Evolutionary conservation across 2,329 filamentous ascomycete genomes (phyloP), one percentile per base, ranked within the genome.

Genomic region (Alternaria rosae): DNA sequence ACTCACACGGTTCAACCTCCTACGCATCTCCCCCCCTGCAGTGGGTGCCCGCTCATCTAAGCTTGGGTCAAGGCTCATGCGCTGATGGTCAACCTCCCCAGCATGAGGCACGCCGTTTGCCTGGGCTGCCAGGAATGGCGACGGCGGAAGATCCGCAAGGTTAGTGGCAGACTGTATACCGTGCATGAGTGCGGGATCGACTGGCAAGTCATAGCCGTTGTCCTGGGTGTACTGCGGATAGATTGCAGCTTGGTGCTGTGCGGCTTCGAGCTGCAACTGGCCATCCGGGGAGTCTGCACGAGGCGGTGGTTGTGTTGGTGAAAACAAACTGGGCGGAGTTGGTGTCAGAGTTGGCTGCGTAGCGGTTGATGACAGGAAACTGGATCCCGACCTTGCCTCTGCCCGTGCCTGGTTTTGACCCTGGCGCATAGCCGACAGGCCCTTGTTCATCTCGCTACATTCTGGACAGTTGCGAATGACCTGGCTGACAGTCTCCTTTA

Each of bases 401-500:
- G 54, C 59, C 23, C 61, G 59, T 32, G 57, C 57, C 38, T 62
- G 58, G 30, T 57, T 69, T 42, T 72, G 71, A 9, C 64, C 70
- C 38, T 68, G 62, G 13, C 75, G 72, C 62, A 72, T 70, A 6
- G 66, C 66, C 13, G 73, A 69, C 4, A 77, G 57, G 1, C 73
- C 74, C 41, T 79, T 79, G 64, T 78, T 78, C 75, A 78, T 77
- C 69, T 97, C 93, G 80, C 94, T 97, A 82, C 94, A 98, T 76
- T 97, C 90, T 8, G 87, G 82, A 80, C 95, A 99, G 73, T 95
- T 94, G 71, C 92, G 91, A 80, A 98, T 97, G 71, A 97, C 94
- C 77, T 94, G 90, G 77, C 91, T 95, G 64, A 97, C 95, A 1
- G 94, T 98, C 81, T 97, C 94, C 79, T 98, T 99, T 82, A 98